Conservation (phyloP, 257 asterid genomes). For the Prunella vulgaris region DNA sequence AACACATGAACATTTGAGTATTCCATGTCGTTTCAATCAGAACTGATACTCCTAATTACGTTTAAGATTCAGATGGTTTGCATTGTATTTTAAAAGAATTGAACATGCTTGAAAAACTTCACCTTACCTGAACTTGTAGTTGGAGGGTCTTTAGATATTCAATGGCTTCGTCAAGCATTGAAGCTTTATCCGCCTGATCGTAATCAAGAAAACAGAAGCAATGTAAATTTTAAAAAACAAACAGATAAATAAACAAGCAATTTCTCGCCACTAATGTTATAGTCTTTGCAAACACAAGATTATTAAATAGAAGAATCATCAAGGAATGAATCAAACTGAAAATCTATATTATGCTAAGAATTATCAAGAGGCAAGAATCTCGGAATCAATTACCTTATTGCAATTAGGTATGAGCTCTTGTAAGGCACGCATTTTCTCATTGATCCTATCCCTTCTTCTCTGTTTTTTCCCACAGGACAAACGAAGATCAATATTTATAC, state of each 20-base stretch:
- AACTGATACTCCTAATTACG: not conserved
- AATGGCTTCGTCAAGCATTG: slow-evolving; percentile 98
- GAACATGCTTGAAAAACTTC: slow-evolving; percentile 15
- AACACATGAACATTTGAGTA: not conserved
- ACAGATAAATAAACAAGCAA: not conserved
- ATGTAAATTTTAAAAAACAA: slow-evolving; percentile 1
- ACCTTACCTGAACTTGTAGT: slow-evolving; percentile 87
- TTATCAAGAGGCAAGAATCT: slow-evolving; percentile 11
- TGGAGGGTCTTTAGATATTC: slow-evolving; percentile 96
- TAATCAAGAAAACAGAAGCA: slow-evolving; percentile 8
- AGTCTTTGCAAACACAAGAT: not conserved
- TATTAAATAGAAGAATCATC: not conserved
- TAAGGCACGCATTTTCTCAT: slow-evolving; percentile 95
- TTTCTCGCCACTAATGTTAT: not conserved
- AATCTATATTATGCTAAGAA: not conserved
- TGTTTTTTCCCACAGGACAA: slow-evolving; percentile 37
- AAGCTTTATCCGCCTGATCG: slow-evolving; percentile 91
- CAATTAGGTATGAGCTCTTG: slow-evolving; percentile 98
- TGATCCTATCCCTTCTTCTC: slow-evolving; percentile 91
- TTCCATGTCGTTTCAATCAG: not conserved
- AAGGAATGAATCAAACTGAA: not conserved
- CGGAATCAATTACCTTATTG: slow-evolving; percentile 60
- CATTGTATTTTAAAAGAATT: not conserved
- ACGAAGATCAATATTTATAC: slow-evolving; percentile 15
- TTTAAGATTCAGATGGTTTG: not conserved